Conservation (phyloP, 164 flowering plant species). For the Macadamia integrifolia region DNA sequence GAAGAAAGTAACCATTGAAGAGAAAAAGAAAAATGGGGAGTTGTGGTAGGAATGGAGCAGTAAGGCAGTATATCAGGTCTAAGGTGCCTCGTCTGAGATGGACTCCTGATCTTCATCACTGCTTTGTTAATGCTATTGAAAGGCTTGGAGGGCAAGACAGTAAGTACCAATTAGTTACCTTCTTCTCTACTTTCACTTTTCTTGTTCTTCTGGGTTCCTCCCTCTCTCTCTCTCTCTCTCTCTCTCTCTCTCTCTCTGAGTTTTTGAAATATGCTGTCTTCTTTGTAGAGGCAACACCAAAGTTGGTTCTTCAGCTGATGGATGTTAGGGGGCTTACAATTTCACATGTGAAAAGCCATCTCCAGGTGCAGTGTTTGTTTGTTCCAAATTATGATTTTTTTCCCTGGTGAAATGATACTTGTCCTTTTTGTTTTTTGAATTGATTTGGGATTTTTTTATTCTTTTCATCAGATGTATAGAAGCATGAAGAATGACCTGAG, state of each 20-base stretch:
- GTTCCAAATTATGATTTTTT: too few species aligned
- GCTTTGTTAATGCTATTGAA: slow-evolving; percentile 76
- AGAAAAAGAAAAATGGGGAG: slow-evolving; percentile 35
- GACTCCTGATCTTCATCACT: slow-evolving; percentile 87
- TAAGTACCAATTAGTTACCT: slow-evolving; percentile 19
- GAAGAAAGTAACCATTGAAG: background rate
- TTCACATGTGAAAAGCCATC: slow-evolving; percentile 93
- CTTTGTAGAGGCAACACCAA: slow-evolving; percentile 74
- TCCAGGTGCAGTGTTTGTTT: slow-evolving; percentile 45
- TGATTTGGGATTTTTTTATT: slow-evolving; percentile 1
- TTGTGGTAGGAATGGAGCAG: slow-evolving; percentile 64
- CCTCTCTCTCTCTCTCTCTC: background rate
- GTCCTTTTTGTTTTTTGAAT: background rate
- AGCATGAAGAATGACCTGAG: slow-evolving; percentile 54
- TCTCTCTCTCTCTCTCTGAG: background rate
- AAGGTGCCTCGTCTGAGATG: slow-evolving; percentile 78
- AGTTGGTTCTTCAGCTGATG: slow-evolving; percentile 82
- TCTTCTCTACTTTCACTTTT: background rate
- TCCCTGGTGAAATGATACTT: background rate
- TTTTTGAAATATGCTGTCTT: background rate
- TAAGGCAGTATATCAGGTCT: slow-evolving; percentile 74
- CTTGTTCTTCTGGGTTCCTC: background rate
- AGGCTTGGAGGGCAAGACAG: slow-evolving; percentile 88
- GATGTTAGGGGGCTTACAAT: slow-evolving; percentile 82
- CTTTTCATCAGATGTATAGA: slow-evolving; percentile 60